Percentiles rank a stretch among this genome's conserved stretches.
These are phyloP conservation scores for Bondarzewia mesenterica DNA, from an alignment of 1,284 basidiomycete species.

Conservation along the genomic window DNA sequence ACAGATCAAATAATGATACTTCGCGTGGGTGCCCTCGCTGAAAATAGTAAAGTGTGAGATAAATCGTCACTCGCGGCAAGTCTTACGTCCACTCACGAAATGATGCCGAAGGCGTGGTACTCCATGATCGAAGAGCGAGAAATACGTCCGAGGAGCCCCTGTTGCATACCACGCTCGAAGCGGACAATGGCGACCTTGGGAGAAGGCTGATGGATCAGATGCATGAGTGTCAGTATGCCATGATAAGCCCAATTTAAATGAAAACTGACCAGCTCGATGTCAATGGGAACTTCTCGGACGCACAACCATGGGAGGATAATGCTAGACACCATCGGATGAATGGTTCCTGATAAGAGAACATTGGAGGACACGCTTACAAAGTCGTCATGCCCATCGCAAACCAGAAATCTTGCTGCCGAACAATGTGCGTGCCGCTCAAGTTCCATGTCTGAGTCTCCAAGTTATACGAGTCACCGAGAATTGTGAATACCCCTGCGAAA, in stretches of 20 bases:
- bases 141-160: conserved; percentile 49
- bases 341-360: not conserved
- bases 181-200: conserved; percentile 52
- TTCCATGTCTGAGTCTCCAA: conserved; percentile 45
- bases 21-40: conserved; percentile 60
- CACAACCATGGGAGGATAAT: conserved; percentile 70
- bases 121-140: conserved; percentile 50
- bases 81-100: conserved; percentile 33
- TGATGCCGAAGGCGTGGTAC: conserved; percentile 55
- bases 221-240: not conserved
- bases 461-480: conserved; percentile 56
- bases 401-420: conserved; percentile 70
- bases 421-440: conserved; percentile 40
- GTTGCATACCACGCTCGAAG: conserved; percentile 58
- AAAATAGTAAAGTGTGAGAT: conserved; percentile 10
- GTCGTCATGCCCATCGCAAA: conserved; percentile 64
- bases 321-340: conserved; percentile 23
- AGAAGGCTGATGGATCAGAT: conserved; percentile 34
- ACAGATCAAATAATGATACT: conserved; percentile 70
- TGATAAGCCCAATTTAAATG: not conserved
- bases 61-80: not conserved
- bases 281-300: conserved; percentile 62
- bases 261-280: conserved; percentile 60
- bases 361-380: conserved; percentile 38
- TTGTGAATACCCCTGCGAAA: conserved; percentile 52